These are phyloP conservation scores for Mentha longifolia DNA, from an alignment of 257 asterid species.

Conservation along the genomic window DNA sequence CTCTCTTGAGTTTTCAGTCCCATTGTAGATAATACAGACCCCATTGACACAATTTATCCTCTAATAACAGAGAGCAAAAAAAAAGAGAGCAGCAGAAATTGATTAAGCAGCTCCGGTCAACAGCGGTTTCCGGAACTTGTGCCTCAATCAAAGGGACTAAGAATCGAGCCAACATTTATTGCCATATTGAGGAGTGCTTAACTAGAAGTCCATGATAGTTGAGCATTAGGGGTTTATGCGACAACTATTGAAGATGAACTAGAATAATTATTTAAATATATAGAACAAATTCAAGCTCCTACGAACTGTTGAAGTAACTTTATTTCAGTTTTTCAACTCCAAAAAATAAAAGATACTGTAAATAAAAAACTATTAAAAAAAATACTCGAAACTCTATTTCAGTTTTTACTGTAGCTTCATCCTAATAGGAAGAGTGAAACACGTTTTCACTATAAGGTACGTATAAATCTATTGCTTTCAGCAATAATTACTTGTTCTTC, in stretches of 20 bases:
- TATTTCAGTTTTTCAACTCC: not conserved
- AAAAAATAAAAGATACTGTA: no score
- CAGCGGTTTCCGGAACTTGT: conserved; percentile 14
- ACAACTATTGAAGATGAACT: not conserved
- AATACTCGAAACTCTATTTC: not conserved
- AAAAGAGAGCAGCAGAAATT: not conserved
- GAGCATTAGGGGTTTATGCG: not conserved
- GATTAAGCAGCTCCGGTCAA: conserved; percentile 5
- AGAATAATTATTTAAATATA: not conserved
- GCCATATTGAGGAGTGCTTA: conserved; percentile 15
- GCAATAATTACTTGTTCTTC: conserved; percentile 27
- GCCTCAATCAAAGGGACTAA: conserved; percentile 12
- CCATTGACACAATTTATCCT: conserved; percentile 6
- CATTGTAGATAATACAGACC: not conserved
- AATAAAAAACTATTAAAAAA: no score
- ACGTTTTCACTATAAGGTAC: not conserved
- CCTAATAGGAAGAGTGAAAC: conserved; percentile 9
- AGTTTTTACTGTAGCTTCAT: not conserved
- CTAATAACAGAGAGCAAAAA: conserved; percentile 13
- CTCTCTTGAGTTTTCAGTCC: not conserved
- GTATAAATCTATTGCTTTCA: conserved; percentile 5
- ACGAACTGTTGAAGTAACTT: conserved; percentile 3
- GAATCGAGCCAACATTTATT: not conserved
- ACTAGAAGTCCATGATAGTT: conserved; percentile 2
- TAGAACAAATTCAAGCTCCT: not conserved